Evolutionary conservation across 2,329 filamentous ascomycete genomes (phyloP).

Genomic region (Paraconiothyrium brasiliense): DNA sequence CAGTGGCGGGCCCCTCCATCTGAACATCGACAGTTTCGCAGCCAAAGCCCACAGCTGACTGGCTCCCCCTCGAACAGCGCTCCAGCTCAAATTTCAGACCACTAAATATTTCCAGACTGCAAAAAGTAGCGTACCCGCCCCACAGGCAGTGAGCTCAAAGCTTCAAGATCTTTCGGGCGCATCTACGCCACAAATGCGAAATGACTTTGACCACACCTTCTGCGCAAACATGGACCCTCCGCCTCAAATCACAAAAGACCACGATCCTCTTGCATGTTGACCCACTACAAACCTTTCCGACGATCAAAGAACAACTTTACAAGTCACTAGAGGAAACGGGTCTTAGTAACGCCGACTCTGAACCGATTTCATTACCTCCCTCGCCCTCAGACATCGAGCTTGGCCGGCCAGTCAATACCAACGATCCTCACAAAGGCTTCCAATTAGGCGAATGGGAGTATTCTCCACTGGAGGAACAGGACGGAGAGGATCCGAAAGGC

Average conservation of each 20-base stretch:
- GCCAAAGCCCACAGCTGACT: not conserved
- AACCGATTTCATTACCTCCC: constrained; percentile 50
- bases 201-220: constrained; percentile 33
- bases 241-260: constrained; percentile 57
- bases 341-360: constrained; percentile 41
- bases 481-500: constrained; percentile 39
- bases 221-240: constrained; percentile 53
- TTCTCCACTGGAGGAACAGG: constrained; percentile 34
- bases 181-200: constrained; percentile 1
- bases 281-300: constrained; percentile 51
- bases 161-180: not conserved
- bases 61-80: too few relatives aligned
- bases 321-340: constrained; percentile 52
- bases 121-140: too few relatives aligned
- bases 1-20: constrained; percentile 5
- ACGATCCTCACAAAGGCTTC: constrained; percentile 54
- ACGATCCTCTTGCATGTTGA: constrained; percentile 59
- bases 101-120: not conserved
- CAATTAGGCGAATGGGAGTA: constrained; percentile 47
- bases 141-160: not conserved
- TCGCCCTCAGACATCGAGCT: constrained; percentile 52
- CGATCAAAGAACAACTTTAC: constrained; percentile 54
- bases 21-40: not conserved
- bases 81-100: not conserved
- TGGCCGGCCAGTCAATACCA: constrained; percentile 52